phyloP scores from a whole-genome alignment of 2,329 filamentous ascomycete species.

The Aschersonia sp. region DNA sequence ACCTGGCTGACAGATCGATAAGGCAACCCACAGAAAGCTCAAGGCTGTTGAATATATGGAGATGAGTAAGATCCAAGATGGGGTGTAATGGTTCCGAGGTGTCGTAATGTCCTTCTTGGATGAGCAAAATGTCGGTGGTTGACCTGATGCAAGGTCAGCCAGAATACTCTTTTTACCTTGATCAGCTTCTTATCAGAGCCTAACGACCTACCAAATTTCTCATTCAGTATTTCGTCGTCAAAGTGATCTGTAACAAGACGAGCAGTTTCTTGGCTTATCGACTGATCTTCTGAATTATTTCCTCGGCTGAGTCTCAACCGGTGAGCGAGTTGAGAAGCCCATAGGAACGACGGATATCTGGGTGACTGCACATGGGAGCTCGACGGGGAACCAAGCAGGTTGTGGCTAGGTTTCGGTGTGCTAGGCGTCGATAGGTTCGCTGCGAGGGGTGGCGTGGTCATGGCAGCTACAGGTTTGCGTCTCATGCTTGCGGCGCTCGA shows the following conservation, averaged over 20 bases:
- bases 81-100: conserved; percentile 30
- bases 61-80: conserved; percentile 27
- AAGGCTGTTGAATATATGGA: conserved; percentile 50
- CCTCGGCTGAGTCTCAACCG: neutral
- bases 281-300: neutral
- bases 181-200: neutral
- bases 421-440: neutral
- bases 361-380: neutral
- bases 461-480: neutral
- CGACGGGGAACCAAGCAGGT: neutral
- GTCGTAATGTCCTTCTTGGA: conserved; percentile 17
- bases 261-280: neutral
- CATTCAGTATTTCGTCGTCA: conserved; percentile 15
- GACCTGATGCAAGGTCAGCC: conserved; percentile 2
- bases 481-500: neutral
- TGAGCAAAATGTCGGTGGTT: conserved; percentile 18
- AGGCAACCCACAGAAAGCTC: conserved; percentile 50
- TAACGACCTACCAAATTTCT: conserved; percentile 14
- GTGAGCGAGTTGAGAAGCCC: neutral
- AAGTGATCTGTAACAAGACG: neutral
- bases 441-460: neutral
- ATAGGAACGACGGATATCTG: neutral
- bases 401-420: neutral
- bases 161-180: neutral
- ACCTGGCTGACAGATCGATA: conserved; percentile 46